Base-by-base conservation (phyloP, 2,329 filamentous ascomycete genomes). In the Dothideomycetes sp. region DNA sequence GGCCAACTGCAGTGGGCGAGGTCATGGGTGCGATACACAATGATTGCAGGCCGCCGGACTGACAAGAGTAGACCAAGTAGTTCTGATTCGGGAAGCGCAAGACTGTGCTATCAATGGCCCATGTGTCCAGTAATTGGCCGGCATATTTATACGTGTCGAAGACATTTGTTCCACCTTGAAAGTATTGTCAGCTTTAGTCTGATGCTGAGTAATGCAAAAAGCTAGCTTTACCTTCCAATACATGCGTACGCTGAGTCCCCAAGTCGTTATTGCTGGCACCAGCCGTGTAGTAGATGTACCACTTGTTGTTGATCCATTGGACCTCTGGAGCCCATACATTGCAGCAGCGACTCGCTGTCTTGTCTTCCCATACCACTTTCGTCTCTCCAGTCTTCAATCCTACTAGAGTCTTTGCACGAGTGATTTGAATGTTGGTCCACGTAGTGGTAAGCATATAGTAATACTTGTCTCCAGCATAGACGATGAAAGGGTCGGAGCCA, bases 271-370 rank as follows among this genome's bases (percentile, higher is more conserved):
- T 53, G 17, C 59, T 60, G 16, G 33, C 31, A 1, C 71, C 70
- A 1, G 71, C 69, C 0, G 71, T 71, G 51, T 76, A 77, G 56
- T 76, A 77, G 27, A 77, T 64, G 43, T 72, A 76, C 72, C 73
- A 69, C 23, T 51, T 49, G 30, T 52, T 49, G 24, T 66, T 62
- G 6, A 75, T 51, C 42, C 67, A 68, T 49, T 75, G 72, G 0
- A 74, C 57, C 48, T 76, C 73, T 0, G 73, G 73, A 0, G 74
- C 73, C 73, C 73, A 78, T 25, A 77, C 65, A 40, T 74, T 74
- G 53, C 70, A 71, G 54, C 68, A 70, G 12, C 70, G 60, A 4
- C 58, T 59, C 2, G 70, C 51, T 12, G 64, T 65, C 4, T 54
- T 57, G 41, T 71, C 68, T 24, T 34, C 19, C 59, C 70, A 77